Conservation (phyloP, 257 asterid species). For the Nicotiana sylvestris region DNA sequence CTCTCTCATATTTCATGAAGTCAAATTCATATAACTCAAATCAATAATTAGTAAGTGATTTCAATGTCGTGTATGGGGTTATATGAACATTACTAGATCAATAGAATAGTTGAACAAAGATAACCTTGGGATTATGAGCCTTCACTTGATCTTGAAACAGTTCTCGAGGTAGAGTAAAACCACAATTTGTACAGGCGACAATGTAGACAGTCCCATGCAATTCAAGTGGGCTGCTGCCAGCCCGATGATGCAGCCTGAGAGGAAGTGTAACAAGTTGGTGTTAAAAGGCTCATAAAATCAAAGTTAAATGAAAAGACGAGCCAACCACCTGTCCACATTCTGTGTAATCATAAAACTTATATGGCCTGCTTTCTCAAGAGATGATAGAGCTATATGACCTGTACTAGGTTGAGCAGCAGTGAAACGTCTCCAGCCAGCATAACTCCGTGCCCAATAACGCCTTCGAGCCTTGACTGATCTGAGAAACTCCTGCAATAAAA, state of each 20-base stretch:
- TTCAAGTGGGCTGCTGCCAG: conserved; percentile 96
- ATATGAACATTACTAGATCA: background rate
- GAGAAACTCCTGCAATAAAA: conserved; percentile 56
- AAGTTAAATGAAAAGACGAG: conserved; percentile 9
- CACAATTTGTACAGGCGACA: conserved; percentile 81
- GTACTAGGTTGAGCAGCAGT: conserved; percentile 86
- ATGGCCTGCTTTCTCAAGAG: conserved; percentile 81
- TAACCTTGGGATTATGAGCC: conserved; percentile 82
- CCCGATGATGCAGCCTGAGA: conserved; percentile 88
- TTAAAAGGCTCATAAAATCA: background rate
- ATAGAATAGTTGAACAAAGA: conserved; percentile 15
- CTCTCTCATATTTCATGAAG: background rate
- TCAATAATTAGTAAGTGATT: background rate
- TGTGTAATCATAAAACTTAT: conserved; percentile 74
- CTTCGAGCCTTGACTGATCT: conserved; percentile 74
- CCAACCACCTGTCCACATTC: conserved; percentile 88
- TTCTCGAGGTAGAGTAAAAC: conserved; percentile 67
- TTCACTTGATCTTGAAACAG: conserved; percentile 86
- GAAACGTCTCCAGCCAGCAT: conserved; percentile 97
- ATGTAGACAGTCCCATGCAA: conserved; percentile 88
- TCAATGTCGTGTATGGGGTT: background rate
- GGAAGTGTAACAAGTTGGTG: conserved; percentile 12
- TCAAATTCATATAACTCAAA: conserved; percentile 1
- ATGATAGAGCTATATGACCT: conserved; percentile 76
- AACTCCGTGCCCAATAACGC: conserved; percentile 97